These are phyloP conservation scores for Orbilia brochopaga DNA, from an alignment of 2,329 filamentous ascomycete genomes.

Conservation along the genomic window DNA sequence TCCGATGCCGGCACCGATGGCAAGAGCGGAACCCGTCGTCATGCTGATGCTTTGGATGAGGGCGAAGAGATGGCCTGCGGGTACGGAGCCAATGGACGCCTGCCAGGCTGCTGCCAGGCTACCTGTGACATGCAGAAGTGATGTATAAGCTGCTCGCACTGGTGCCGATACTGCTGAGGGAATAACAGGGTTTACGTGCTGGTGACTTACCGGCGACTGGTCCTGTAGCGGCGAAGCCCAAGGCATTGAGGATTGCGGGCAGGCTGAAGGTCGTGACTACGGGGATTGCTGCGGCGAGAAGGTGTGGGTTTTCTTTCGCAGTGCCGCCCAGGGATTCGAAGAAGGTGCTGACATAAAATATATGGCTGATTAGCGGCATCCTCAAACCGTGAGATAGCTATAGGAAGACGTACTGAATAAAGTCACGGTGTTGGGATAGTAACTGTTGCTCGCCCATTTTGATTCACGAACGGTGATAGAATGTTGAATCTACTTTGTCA, in stretches of 20 bases:
- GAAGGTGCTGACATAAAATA: neutral
- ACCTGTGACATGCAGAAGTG: constrained; percentile 5
- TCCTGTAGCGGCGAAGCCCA: constrained; percentile 13
- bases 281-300: neutral
- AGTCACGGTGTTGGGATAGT: no score
- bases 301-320: neutral
- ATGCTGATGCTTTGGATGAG: constrained; percentile 19
- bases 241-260: neutral
- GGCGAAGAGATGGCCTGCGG: constrained; percentile 22
- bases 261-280: neutral
- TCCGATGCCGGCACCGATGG: constrained; percentile 11
- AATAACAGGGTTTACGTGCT: no score
- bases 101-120: constrained; percentile 16
- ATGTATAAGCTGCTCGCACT: no score
- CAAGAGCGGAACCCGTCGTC: neutral
- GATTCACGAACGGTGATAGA: no score
- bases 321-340: neutral
- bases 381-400: no score
- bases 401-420: no score
- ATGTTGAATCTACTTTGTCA: no score
- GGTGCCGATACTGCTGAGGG: no score
- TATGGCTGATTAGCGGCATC: no score
- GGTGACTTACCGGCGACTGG: constrained; percentile 8
- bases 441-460: no score
- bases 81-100: constrained; percentile 23